Evolutionary conservation across 306 rosid species (phyloP).

Genomic region (Vigna radiata): DNA sequence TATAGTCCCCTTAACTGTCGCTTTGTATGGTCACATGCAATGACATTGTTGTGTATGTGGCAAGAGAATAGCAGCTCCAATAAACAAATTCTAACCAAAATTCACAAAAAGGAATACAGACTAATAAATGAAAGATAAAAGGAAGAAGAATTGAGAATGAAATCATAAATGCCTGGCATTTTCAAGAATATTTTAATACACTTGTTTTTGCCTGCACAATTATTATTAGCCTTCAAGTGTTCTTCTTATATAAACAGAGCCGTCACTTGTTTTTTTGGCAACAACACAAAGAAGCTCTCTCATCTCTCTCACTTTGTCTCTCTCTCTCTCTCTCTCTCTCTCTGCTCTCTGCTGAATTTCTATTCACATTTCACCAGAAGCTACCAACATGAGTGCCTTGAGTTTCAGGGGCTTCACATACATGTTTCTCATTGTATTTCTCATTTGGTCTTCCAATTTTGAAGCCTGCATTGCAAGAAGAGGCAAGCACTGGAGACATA

Average conservation of each 20-base stretch:
- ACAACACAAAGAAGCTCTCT: constrained; percentile 42
- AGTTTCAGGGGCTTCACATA: constrained; percentile 66
- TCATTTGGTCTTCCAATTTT: constrained; percentile 77
- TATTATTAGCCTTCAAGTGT: constrained; percentile 37
- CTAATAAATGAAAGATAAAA: constrained; percentile 43
- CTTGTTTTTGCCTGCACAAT: constrained; percentile 44
- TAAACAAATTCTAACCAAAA: constrained; percentile 57
- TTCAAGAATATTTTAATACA: constrained; percentile 47
- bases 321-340: not conserved
- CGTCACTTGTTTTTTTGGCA: constrained; percentile 47
- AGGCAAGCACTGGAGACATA: constrained; percentile 82
- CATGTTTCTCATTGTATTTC: constrained; percentile 57
- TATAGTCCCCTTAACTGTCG: constrained; percentile 43
- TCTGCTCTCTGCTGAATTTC: constrained; percentile 38
- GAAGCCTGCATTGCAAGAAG: constrained; percentile 89
- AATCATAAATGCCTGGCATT: constrained; percentile 49
- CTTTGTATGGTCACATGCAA: constrained; percentile 54
- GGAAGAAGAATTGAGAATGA: constrained; percentile 44
- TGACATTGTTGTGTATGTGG: constrained; percentile 55
- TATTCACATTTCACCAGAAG: constrained; percentile 41
- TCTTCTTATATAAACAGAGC: constrained; percentile 66
- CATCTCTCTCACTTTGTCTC: not conserved
- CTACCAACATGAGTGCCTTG: constrained; percentile 65
- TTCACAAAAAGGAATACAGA: constrained; percentile 58
- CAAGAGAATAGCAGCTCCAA: constrained; percentile 41